A percentile compares a stretch with the other conserved stretches of the same genome.
Evolutionary conservation across 257 asterid species (phyloP).

Genomic region (Ajuga chamaepitys): DNA sequence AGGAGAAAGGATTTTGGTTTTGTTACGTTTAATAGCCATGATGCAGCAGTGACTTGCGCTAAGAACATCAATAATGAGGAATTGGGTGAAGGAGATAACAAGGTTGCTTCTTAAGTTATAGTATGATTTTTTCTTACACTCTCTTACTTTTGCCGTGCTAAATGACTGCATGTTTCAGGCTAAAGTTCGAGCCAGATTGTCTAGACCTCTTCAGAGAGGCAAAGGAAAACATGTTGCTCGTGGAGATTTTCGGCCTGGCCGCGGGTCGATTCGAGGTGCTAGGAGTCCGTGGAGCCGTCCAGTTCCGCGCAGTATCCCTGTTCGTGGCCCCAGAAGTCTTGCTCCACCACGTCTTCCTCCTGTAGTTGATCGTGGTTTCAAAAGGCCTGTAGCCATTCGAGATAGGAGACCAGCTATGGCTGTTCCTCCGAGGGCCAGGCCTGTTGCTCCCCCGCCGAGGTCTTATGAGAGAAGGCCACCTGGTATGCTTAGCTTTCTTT

Average conservation of each 20-base stretch:
- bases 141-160: slow-evolving; percentile 8
- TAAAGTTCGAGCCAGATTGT: slow-evolving; percentile 93
- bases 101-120: slow-evolving; percentile 40
- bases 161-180: slow-evolving; percentile 45
- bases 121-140: background rate
- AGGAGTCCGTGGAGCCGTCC: slow-evolving; percentile 78
- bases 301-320: slow-evolving; percentile 43
- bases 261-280: slow-evolving; percentile 42
- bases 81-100: slow-evolving; percentile 80
- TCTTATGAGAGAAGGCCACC: slow-evolving; percentile 90
- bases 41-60: slow-evolving; percentile 86
- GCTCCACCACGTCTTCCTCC: slow-evolving; percentile 55
- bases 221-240: slow-evolving; percentile 75
- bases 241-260: slow-evolving; percentile 59
- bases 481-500: slow-evolving; percentile 37
- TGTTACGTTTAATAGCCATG: slow-evolving; percentile 81
- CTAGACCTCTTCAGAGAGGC: slow-evolving; percentile 97
- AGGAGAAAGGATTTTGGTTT: slow-evolving; percentile 98
- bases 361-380: slow-evolving; percentile 50
- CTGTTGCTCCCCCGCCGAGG: slow-evolving; percentile 62
- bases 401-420: slow-evolving; percentile 71
- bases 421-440: slow-evolving; percentile 67
- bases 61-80: slow-evolving; percentile 85
- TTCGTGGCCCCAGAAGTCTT: slow-evolving; percentile 50
- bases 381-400: slow-evolving; percentile 54